Evolutionary conservation across 139 green algal species (phyloP).

Genomic region (Chlamydomonas sphaeroides): DNA sequence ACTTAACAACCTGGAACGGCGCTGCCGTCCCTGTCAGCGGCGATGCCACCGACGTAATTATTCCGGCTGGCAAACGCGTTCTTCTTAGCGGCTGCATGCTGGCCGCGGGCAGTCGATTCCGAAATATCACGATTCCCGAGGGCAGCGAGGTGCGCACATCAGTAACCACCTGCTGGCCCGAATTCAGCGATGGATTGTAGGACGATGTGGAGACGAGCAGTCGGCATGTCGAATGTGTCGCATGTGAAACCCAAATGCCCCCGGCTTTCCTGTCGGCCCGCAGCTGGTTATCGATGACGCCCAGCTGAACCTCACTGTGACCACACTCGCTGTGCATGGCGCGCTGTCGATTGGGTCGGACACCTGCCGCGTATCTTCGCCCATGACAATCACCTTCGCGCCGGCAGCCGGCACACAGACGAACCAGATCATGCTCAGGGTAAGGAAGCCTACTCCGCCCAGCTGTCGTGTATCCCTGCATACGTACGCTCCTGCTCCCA

Average conservation of each 20-base stretch:
- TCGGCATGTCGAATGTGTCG: background rate
- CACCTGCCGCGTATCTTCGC: slow-evolving; percentile 14
- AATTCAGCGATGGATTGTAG: background rate
- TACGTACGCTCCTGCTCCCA: background rate
- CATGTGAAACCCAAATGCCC: background rate
- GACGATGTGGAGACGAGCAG: background rate
- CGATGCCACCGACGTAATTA: background rate
- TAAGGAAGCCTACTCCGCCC: background rate
- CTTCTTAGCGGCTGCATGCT: background rate
- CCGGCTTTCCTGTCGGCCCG: background rate
- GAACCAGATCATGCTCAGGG: background rate
- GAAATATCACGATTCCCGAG: background rate
- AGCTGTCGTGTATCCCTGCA: background rate
- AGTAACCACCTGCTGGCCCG: too few species aligned
- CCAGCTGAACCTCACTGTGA: slow-evolving; percentile 3
- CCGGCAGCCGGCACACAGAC: background rate
- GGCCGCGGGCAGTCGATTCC: background rate
- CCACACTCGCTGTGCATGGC: slow-evolving; percentile 19
- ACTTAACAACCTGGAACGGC: background rate
- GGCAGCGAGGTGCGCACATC: background rate
- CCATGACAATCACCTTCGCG: slow-evolving; percentile 34
- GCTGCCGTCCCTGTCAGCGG: background rate
- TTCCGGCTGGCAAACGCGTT: background rate
- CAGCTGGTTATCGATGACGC: slow-evolving; percentile 50
- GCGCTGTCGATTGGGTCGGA: slow-evolving; percentile 1